Conservation (phyloP, 495 filamentous ascomycete genomes). For the Xylona heveae region DNA sequence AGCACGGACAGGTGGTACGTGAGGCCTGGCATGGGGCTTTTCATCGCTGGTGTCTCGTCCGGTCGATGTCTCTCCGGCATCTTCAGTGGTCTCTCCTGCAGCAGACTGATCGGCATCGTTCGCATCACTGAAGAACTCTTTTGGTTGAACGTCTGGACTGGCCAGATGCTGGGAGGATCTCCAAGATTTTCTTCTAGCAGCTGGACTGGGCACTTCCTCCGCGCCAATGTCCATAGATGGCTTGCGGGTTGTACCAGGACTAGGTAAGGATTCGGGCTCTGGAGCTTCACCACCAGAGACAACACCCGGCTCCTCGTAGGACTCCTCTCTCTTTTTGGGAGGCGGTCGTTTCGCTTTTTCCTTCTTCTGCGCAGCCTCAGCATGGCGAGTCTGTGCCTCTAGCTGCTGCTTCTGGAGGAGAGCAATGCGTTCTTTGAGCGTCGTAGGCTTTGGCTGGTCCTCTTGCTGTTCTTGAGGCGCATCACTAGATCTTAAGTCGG, state of each 20-base stretch:
- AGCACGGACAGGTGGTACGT: constrained; percentile 5
- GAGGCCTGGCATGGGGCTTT: constrained; percentile 7
- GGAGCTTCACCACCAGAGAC: background rate
- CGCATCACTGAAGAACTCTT: constrained; percentile 45
- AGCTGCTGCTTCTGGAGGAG: constrained; percentile 83
- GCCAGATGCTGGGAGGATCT: constrained; percentile 28
- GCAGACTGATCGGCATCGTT: constrained; percentile 85
- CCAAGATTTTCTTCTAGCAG: constrained; percentile 20
- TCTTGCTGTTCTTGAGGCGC: constrained; percentile 34
- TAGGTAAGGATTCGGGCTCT: constrained; percentile 3
- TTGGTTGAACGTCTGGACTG: constrained; percentile 22
- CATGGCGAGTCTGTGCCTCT: constrained; percentile 64
- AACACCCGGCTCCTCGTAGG: constrained; percentile 9
- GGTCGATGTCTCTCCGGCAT: constrained; percentile 51
- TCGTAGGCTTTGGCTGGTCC: constrained; percentile 72
- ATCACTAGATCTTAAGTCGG: constrained; percentile 26
- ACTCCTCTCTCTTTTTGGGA: constrained; percentile 56
- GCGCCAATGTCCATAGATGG: constrained; percentile 32
- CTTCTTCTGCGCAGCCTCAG: constrained; percentile 60
- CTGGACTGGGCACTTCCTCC: constrained; percentile 22
- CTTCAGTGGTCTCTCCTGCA: constrained; percentile 63
- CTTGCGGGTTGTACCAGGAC: background rate
- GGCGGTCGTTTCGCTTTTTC: constrained; percentile 65
- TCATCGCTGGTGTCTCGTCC: constrained; percentile 58
- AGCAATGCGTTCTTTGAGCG: constrained; percentile 84